phyloP scores from a whole-genome alignment of 164 flowering plant species.

The Chimonanthus praecox region DNA sequence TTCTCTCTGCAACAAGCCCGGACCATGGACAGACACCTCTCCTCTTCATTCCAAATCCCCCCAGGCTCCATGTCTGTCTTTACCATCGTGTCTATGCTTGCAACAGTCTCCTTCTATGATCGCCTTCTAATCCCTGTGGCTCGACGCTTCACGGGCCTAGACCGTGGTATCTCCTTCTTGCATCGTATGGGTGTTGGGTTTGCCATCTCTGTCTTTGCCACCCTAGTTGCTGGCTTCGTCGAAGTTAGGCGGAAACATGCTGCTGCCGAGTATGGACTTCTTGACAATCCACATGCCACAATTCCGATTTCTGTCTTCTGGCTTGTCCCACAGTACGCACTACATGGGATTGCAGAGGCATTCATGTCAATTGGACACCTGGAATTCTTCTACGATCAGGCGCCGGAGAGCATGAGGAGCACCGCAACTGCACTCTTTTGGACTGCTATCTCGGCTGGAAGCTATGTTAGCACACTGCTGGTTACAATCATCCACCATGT shows the following conservation, averaged over 20 bases:
- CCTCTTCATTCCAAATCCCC: conserved; percentile 62
- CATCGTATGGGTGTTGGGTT: conserved; percentile 73
- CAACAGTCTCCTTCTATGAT: conserved; percentile 60
- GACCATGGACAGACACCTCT: conserved; percentile 61
- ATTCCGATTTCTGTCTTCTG: conserved; percentile 59
- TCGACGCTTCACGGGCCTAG: conserved; percentile 57
- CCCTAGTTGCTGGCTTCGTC: conserved; percentile 58
- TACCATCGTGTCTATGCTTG: conserved; percentile 49
- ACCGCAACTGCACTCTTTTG: conserved; percentile 62
- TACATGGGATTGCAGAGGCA: conserved; percentile 76
- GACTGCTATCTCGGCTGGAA: conserved; percentile 56
- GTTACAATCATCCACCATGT: conserved; percentile 51
- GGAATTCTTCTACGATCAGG: conserved; percentile 70
- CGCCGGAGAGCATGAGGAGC: conserved; percentile 79
- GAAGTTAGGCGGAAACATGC: conserved; percentile 51
- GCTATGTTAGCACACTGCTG: conserved; percentile 47
- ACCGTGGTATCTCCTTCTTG: conserved; percentile 68
- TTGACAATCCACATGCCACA: conserved; percentile 16
- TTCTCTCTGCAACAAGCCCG: conserved; percentile 76
- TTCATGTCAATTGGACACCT: conserved; percentile 74
- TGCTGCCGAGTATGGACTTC: conserved; percentile 35
- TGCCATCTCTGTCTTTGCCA: conserved; percentile 53
- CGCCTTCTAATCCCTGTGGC: conserved; percentile 51
- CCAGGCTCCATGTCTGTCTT: conserved; percentile 78
- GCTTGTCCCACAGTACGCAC: conserved; percentile 67